Evolutionary conservation across 225 moss, liverwort and hornwort species (phyloP), one percentile per base, ranked within the genome.

Genomic region (Pseudisothecium myosuroides): DNA sequence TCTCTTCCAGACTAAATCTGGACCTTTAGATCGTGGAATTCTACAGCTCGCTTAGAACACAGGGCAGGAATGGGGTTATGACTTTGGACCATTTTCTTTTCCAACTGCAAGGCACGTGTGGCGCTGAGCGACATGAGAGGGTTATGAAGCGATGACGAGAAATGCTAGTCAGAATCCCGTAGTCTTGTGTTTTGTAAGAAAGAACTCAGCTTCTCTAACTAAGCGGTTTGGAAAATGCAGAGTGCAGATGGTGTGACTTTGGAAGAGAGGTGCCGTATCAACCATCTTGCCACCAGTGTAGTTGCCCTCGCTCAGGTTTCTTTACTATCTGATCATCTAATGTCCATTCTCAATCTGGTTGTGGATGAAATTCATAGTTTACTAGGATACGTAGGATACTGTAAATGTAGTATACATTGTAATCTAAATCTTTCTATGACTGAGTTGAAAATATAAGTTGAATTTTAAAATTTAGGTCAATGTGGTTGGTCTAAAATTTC

Each of bases 221-320:
- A 11, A 55, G 85, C 63, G 50, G 72, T 73, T 73, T 85, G 81
- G 49, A 81, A 81, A 76, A 72, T 94, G 78, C 81, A 94, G 94
- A 92, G 92, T 85, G 94, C 96, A 72, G 92, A 86, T 37, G 89
- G 76, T 62, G 94, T 95, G 63, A 90, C 93, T 71, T 91, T 98
- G 84, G 95, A 96, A 74, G 96, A 98, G 55, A 88, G 92, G 91
- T 97, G 98, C 90, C 95, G 98, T 67, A 96, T 96, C 76, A 98
- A 97, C 92, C 97, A 98, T 82, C 93, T 97, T 89, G 97, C 98
- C 41, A 96, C 98, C 64, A 97, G 97, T 91, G 88, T 97, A 75
- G 96, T 98, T 83, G 97, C 98, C 34, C 95, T 96, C 76, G 91
- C 93, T 90, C 98, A 98, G 96, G 96, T 96, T 69, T 74, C 81